These are phyloP conservation scores for Pseudoturritis turrita DNA, from an alignment of 345 rosid genomes.

Conservation along the genomic window DNA sequence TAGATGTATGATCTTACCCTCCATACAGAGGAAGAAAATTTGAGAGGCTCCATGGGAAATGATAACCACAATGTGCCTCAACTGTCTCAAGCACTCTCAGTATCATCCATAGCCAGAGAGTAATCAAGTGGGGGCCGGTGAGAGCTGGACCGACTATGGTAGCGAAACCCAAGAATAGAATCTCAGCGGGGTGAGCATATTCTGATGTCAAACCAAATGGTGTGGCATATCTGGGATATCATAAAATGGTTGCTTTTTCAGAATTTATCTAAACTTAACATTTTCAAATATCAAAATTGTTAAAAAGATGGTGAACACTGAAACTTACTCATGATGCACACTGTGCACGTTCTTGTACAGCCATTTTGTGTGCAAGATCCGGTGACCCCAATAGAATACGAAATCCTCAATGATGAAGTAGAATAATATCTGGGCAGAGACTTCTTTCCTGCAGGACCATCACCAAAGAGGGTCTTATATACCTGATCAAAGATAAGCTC, in stretches of 20 bases:
- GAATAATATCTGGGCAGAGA: conserved; percentile 69
- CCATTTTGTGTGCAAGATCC: conserved; percentile 91
- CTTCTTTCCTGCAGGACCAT: conserved; percentile 67
- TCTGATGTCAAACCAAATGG: conserved; percentile 99
- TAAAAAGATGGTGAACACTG: neutral
- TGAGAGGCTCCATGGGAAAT: conserved; percentile 99
- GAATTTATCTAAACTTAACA: neutral
- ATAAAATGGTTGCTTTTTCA: neutral
- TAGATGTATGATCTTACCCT: conserved; percentile 53
- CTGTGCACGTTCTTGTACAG: conserved; percentile 94
- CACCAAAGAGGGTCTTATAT: conserved; percentile 29
- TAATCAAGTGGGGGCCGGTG: conserved; percentile 90
- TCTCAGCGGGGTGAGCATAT: conserved; percentile 99
- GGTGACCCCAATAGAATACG: conserved; percentile 97
- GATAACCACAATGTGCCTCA: conserved; percentile 98
- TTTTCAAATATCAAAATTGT: too few species aligned
- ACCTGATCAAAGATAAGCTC: conserved; percentile 25
- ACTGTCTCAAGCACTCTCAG: conserved; percentile 96
- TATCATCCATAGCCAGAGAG: conserved; percentile 98
- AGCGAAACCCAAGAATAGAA: conserved; percentile 95
- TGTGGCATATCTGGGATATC: conserved; percentile 74
- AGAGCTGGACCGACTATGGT: conserved; percentile 94
- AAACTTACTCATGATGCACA: conserved; percentile 97
- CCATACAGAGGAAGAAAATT: conserved; percentile 92
- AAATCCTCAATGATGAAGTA: conserved; percentile 98